Base-by-base conservation (phyloP, 306 rosid species). In the Citrullus colocynthis region DNA sequence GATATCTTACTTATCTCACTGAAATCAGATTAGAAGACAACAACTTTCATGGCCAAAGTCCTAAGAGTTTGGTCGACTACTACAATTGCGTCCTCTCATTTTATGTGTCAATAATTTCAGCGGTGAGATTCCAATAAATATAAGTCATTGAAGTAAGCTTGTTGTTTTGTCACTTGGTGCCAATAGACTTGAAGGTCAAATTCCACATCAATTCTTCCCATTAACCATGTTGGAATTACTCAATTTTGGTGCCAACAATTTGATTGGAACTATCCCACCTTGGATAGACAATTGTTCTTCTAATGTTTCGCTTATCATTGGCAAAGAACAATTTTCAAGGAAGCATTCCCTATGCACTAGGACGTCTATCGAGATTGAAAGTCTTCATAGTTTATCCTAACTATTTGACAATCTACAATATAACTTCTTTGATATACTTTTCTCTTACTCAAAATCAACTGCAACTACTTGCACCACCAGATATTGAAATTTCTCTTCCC, bases 251-350 rank as follows among this genome's bases (percentile, higher is more conserved):
- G 6, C 0, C 0, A 90, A 87, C 87, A 80, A 79, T 30, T 80
- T 84, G 13, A 75, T 65, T 2, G 89, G 90, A 66, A 79, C 49
- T 37, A 86, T 87, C 56, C 93, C 87, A 75, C 5, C 72, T n/a
- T 90, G 93, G 91, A 56, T 88, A 32, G 89, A 88, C 15, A 86
- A 86, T 9, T 77, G 81, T 28, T 83, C 96, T 79, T 84, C 84
- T 24, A 28, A 24, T 87, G 42, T 57, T 70, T 45, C 0, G 2
- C 0, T 2, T 91, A 28, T 6, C 37, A 6, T 52, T 91, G 39
- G 41, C 10, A 0, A 1, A 0, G 9, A 77, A 77, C 58, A 60
- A 44, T 7, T 42, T 77, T 59, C 70, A 77, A 9, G 80, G 73
- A 4, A 58, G 5, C 1, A 77, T 77, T 39, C 80, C 80, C 0